Base-by-base conservation (phyloP, 2,329 filamentous ascomycete species). In the Colletotrichum simmondsii region DNA sequence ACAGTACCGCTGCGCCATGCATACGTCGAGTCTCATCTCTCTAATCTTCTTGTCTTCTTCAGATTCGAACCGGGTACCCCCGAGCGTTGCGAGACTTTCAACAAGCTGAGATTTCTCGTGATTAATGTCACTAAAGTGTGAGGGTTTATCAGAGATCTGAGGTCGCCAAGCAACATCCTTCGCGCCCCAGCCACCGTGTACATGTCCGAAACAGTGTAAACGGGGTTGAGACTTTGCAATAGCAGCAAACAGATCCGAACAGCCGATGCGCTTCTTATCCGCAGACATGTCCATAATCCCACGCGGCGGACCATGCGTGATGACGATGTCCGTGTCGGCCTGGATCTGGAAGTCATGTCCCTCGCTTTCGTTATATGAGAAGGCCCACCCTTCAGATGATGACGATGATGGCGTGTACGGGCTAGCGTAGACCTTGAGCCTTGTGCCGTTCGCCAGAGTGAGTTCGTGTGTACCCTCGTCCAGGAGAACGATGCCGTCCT, bases 111-210 rank as follows among this genome's bases (percentile, higher is more conserved):
- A 87, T 1, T 70, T 76, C 2, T 78, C 80, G 49, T 85, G 81
- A 71, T 89, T 84, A 61, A 89, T 84, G 61, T 80, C 82, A 0
- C 80, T 83, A 46, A 86, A 82, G 72, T 86, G 81, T 0, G 82
- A 81, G 2, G 81, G 82, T 4, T 16, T 57, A 0, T 42, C 4
- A 6, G 35, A 57, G 24, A 67, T 24, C 16, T 76, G 61, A n/a
- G 69, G 76, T 10, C 74, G 26, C 14, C 90, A 93, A 1, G 81
- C 80, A 0, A 90, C 85, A 3, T 89, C 72, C 65, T 86, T 87
- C 0, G 84, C 86, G 3, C 91, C 91, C 88, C 89, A 92, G 0
- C 83, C 85, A 75, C 90, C 87, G 76, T 91, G 89, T n/a, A 90
- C 87, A 73, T 91, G 89, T 0, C 89, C 89, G 71, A 90, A 91